Conservation (phyloP, 2,329 filamentous ascomycete genomes). For the Monosporascus sp. region DNA sequence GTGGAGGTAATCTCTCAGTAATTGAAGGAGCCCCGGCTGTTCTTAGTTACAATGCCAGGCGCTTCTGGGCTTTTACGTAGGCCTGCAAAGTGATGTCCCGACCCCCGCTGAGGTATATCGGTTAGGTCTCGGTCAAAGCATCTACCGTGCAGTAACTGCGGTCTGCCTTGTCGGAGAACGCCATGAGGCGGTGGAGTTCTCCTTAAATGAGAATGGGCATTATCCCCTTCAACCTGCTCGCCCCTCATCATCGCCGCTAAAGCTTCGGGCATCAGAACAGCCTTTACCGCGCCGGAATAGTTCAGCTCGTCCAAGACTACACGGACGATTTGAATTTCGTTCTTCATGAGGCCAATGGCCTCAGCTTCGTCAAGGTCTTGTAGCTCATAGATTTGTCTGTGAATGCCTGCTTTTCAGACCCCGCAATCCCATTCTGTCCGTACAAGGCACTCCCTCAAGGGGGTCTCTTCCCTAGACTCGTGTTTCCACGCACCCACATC, state of each 20-base stretch:
- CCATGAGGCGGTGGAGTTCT: conserved; percentile 57
- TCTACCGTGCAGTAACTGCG: conserved; percentile 54
- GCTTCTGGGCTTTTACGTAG: too few relatives aligned
- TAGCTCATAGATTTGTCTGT: too few relatives aligned
- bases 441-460: neutral
- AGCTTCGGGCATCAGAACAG: conserved; percentile 37
- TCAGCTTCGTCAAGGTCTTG: too few relatives aligned
- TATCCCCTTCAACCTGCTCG: conserved; percentile 26
- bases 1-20: too few relatives aligned
- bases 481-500: conserved; percentile 20
- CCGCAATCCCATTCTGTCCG: neutral
- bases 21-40: too few relatives aligned
- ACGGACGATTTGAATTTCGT: too few relatives aligned
- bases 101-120: conserved; percentile 22
- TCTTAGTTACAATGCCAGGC: too few relatives aligned
- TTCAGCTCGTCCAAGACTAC: too few relatives aligned
- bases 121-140: conserved; percentile 33
- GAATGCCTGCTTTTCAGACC: neutral
- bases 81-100: neutral
- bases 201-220: conserved; percentile 33
- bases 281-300: too few relatives aligned
- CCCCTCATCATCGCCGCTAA: conserved; percentile 27
- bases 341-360: too few relatives aligned
- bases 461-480: neutral
- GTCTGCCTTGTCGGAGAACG: conserved; percentile 55